Percentiles rank a stretch among this genome's conserved stretches.
These are phyloP conservation scores for Cryptococcus depauperatus DNA, from an alignment of 1,284 basidiomycete genomes.

Conservation along the genomic window DNA sequence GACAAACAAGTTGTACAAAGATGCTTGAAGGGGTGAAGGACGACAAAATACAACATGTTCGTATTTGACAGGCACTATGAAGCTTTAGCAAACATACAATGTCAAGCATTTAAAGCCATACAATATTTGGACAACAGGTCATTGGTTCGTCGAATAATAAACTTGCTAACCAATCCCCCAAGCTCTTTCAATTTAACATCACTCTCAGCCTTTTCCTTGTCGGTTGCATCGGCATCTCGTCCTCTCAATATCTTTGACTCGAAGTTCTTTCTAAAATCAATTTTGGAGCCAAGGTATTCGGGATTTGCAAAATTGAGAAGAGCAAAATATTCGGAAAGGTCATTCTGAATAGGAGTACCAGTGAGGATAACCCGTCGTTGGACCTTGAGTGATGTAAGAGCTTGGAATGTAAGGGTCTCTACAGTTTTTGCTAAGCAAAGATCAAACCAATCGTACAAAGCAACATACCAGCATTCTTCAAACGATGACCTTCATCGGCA, in stretches of 20 bases:
- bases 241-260: slow-evolving; percentile 91
- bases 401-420: slow-evolving; percentile 84
- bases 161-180: slow-evolving; percentile 80
- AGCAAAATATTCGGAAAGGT: slow-evolving; percentile 94
- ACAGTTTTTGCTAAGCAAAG: slow-evolving; percentile 2
- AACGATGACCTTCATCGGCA: slow-evolving; percentile 92
- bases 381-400: slow-evolving; percentile 76
- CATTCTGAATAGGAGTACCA: slow-evolving; percentile 94
- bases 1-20: slow-evolving; percentile 87
- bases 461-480: slow-evolving; percentile 84
- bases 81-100: slow-evolving; percentile 1
- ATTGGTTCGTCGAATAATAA: slow-evolving; percentile 96
- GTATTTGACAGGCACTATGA: slow-evolving; percentile 91
- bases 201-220: slow-evolving; percentile 68
- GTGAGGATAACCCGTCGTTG: slow-evolving; percentile 93
- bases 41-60: slow-evolving; percentile 98
- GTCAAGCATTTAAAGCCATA: slow-evolving; percentile 48
- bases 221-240: slow-evolving; percentile 82
- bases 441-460: background rate
- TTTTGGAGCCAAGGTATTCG: slow-evolving; percentile 82
- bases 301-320: slow-evolving; percentile 96
- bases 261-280: slow-evolving; percentile 93
- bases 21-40: slow-evolving; percentile 78
- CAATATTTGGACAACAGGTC: slow-evolving; percentile 94
- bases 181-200: slow-evolving; percentile 92